Conservation (phyloP, 2,329 filamentous ascomycete species). For the Botryotinia convoluta region DNA sequence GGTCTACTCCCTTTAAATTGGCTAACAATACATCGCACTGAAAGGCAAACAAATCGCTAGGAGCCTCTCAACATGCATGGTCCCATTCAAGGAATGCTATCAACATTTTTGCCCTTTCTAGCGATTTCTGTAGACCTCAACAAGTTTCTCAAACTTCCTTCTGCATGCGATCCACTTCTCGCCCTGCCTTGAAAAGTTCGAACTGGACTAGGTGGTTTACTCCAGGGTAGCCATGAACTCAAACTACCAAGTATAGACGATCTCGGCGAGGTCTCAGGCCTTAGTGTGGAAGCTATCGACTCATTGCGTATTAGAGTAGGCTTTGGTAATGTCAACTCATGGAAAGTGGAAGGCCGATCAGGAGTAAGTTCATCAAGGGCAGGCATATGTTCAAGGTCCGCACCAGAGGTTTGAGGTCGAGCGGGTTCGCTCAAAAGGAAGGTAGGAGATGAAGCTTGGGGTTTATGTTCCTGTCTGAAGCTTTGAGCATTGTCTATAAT, state of each 20-base stretch:
- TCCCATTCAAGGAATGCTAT: slow-evolving; percentile 22
- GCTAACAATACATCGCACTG: neutral
- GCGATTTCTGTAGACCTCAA: slow-evolving; percentile 43
- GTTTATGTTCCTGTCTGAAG: slow-evolving; percentile 36
- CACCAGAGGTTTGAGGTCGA: slow-evolving; percentile 54
- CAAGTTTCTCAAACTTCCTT: slow-evolving; percentile 55
- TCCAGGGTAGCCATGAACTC: slow-evolving; percentile 38
- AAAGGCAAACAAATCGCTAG: neutral
- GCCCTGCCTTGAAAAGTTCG: slow-evolving; percentile 28
- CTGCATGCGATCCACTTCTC: slow-evolving; percentile 48
- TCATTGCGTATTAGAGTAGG: slow-evolving; percentile 33
- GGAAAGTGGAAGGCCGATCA: slow-evolving; percentile 25
- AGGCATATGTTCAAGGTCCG: slow-evolving; percentile 30
- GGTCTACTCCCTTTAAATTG: neutral
- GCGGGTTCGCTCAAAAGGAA: slow-evolving; percentile 55
- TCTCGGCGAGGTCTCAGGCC: slow-evolving; percentile 23
- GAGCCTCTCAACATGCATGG: neutral
- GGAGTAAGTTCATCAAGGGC: slow-evolving; percentile 22
- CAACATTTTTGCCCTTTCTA: slow-evolving; percentile 36
- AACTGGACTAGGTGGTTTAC: slow-evolving; percentile 21
- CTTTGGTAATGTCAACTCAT: slow-evolving; percentile 29
- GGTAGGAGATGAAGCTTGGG: slow-evolving; percentile 41
- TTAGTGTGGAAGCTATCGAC: slow-evolving; percentile 32
- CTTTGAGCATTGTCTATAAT: slow-evolving; percentile 43
- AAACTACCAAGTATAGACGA: slow-evolving; percentile 33